Conservation (phyloP, 805 yeast genomes). For the Helenozyma rhizophorensis region DNA sequence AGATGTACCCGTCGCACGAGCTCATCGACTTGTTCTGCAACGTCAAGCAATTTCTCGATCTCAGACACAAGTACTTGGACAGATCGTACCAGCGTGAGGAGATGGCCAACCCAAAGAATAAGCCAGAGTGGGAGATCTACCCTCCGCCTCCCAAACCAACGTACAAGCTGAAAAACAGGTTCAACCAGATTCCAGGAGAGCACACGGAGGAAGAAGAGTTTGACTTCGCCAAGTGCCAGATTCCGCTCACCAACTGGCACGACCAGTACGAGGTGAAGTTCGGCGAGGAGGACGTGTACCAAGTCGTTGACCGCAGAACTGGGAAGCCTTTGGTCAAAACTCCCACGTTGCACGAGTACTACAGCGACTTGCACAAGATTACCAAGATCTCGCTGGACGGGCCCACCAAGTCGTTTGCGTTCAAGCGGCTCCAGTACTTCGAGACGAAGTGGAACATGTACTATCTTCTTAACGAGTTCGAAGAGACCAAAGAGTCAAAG, state of each 20-base stretch:
- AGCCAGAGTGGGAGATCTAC: conserved; percentile 67
- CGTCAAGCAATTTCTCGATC: conserved; percentile 60
- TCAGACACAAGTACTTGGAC: conserved; percentile 72
- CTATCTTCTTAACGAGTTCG: conserved; percentile 82
- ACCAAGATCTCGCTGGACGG: conserved; percentile 84
- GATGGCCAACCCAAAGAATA: conserved; percentile 80
- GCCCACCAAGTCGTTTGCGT: conserved; percentile 94
- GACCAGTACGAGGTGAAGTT: conserved; percentile 36
- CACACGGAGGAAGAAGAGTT: conserved; percentile 50
- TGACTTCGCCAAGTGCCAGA: conserved; percentile 50
- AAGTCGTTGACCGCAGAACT: conserved; percentile 42
- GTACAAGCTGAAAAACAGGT: conserved; percentile 54
- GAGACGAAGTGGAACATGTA: conserved; percentile 97
- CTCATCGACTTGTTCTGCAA: conserved; percentile 58
- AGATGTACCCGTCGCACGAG: conserved; percentile 64
- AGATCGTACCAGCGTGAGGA: conserved; percentile 65
- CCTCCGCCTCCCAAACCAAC: conserved; percentile 95
- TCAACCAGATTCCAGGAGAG: conserved; percentile 39
- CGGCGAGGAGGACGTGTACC: conserved; percentile 67
- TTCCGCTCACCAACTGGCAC: conserved; percentile 44
- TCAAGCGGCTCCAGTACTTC: conserved; percentile 84
- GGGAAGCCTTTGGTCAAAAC: conserved; percentile 47
- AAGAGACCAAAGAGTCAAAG: conserved; percentile 86
- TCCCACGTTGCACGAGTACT: conserved; percentile 85
- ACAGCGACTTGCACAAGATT: conserved; percentile 72